phyloP scores from a whole-genome alignment of 495 filamentous ascomycete genomes.

The Astrocystis sublimbata region DNA sequence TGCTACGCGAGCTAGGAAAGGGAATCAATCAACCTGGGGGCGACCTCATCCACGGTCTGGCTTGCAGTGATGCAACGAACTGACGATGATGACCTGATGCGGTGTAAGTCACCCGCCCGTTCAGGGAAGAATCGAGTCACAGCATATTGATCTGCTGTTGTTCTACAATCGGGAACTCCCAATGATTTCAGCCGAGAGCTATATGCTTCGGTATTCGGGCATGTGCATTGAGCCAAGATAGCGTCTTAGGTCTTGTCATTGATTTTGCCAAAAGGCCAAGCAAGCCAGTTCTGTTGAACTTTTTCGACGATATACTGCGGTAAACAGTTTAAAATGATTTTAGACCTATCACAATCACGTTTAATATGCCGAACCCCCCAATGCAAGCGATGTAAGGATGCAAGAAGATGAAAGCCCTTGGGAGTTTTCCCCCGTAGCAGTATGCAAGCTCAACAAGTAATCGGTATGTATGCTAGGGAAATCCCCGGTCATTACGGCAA shows the following conservation, averaged over 20 bases:
- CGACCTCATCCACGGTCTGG: not conserved
- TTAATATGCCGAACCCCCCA: too few species aligned
- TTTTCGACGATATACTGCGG: constrained; percentile 28
- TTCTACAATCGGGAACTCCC: too few species aligned
- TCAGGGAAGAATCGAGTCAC: not conserved
- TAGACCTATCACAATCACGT: too few species aligned
- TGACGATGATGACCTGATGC: constrained; percentile 5
- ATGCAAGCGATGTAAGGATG: too few species aligned
- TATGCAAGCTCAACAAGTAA: too few species aligned
- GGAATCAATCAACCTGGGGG: not conserved
- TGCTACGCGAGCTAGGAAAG: not conserved
- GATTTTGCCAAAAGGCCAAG: not conserved
- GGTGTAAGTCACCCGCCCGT: not conserved
- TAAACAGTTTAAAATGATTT: too few species aligned
- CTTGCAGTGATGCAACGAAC: constrained; percentile 2
- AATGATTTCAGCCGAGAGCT: too few species aligned
- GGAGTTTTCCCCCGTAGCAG: too few species aligned
- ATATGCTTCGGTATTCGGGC: constrained; percentile 26
- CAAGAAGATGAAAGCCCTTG: too few species aligned
- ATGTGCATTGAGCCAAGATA: constrained; percentile 23
- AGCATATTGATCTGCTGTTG: not conserved
- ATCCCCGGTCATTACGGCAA: too few species aligned
- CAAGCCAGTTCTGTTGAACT: not conserved
- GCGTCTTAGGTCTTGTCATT: not conserved
- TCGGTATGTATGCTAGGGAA: too few species aligned